phyloP scores from a whole-genome alignment of 2,329 filamentous ascomycete genomes.

The Ophiocordyceps unilateralis region DNA sequence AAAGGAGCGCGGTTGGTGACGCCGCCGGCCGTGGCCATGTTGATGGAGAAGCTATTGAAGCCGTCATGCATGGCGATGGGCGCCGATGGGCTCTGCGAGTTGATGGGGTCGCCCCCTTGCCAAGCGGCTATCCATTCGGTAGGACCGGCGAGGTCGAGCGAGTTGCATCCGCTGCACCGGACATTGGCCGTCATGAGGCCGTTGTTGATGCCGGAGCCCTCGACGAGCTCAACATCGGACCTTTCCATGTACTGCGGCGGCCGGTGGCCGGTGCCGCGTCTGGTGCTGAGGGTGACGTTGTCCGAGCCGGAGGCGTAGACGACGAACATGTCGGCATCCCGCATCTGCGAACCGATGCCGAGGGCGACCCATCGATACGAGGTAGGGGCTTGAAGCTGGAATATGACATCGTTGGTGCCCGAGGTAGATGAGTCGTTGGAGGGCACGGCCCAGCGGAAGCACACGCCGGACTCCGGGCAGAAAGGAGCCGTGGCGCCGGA shows the following conservation, averaged over 20 bases:
- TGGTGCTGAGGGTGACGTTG: slow-evolving; percentile 45
- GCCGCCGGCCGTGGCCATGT: slow-evolving; percentile 30
- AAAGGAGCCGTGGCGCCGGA: slow-evolving; percentile 13
- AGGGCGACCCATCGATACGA: slow-evolving; percentile 39
- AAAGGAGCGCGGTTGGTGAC: slow-evolving; percentile 36
- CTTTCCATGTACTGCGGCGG: slow-evolving; percentile 28
- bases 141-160: slow-evolving; percentile 22
- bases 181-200: slow-evolving; percentile 44
- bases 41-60: slow-evolving; percentile 24
- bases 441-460: slow-evolving; percentile 39
- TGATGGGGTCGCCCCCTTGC: slow-evolving; percentile 27
- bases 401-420: slow-evolving; percentile 37
- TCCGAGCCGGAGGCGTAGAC: slow-evolving; percentile 41
- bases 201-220: slow-evolving; percentile 36
- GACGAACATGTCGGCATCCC: slow-evolving; percentile 41
- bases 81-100: slow-evolving; percentile 21
- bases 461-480: slow-evolving; percentile 28
- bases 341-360: slow-evolving; percentile 38
- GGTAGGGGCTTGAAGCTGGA: slow-evolving; percentile 39
- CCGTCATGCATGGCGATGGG: slow-evolving; percentile 29
- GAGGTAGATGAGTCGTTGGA: slow-evolving; percentile 23
- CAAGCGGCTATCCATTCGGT: slow-evolving; percentile 38
- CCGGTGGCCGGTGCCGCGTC: slow-evolving; percentile 27
- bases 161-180: slow-evolving; percentile 32
- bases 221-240: slow-evolving; percentile 33